phyloP scores from a whole-genome alignment of 2,329 filamentous ascomycete genomes.

The Waltergamsia citrina region DNA sequence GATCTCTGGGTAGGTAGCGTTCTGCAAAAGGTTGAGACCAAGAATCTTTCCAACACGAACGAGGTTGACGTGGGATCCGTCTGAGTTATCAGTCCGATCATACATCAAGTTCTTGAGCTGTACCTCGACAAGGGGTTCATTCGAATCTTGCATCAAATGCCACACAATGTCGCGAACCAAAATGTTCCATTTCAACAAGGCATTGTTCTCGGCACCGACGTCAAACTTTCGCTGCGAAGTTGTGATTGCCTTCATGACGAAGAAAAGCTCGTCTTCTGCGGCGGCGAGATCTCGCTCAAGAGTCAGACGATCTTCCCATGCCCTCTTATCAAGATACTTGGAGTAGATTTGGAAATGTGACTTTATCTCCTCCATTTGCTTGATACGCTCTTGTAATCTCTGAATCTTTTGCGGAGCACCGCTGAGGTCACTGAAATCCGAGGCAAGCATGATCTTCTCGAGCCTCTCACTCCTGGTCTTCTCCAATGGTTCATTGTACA shows the following conservation, averaged over 20 bases:
- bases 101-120: conserved; percentile 88
- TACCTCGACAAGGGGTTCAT: conserved; percentile 84
- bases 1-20: conserved; percentile 93
- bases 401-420: conserved; percentile 91
- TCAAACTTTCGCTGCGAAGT: conserved; percentile 86
- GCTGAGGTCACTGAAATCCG: conserved; percentile 93
- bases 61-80: conserved; percentile 91
- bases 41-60: conserved; percentile 82
- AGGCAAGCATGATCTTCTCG: conserved; percentile 98
- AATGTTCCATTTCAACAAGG: conserved; percentile 84
- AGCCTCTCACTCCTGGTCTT: conserved; percentile 93
- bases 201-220: conserved; percentile 59
- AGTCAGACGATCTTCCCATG: conserved; percentile 84
- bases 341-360: conserved; percentile 90
- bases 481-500: conserved; percentile 93
- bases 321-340: conserved; percentile 74
- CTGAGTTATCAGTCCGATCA: conserved; percentile 91
- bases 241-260: conserved; percentile 99
- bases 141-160: conserved; percentile 84
- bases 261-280: conserved; percentile 96
- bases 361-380: conserved; percentile 93
- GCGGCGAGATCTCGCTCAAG: conserved; percentile 81
- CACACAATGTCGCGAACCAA: conserved; percentile 93
- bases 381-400: conserved; percentile 82
- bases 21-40: conserved; percentile 79